A percentile compares a stretch with the other conserved stretches of the same genome.
Conservation (phyloP, 768 basidiomycete species). For the Thelephora aurantiotincta region DNA sequence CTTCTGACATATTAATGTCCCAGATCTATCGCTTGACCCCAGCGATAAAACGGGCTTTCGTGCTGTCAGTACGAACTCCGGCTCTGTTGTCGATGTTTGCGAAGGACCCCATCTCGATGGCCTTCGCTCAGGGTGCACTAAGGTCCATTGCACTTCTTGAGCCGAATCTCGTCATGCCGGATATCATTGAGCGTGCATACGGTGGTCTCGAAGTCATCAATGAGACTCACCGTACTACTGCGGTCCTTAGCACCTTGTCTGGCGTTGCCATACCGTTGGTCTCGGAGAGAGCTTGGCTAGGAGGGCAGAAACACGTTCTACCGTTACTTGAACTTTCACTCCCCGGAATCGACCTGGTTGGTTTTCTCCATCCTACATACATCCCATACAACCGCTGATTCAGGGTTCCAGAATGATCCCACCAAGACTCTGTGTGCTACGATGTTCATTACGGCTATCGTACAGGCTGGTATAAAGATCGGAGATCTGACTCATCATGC, state of each 20-base stretch:
- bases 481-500: slow-evolving; percentile 59
- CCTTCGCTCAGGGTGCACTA: slow-evolving; percentile 69
- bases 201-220: slow-evolving; percentile 86
- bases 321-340: slow-evolving; percentile 80
- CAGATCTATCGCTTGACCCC: slow-evolving; percentile 70
- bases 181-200: slow-evolving; percentile 82
- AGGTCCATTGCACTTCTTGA: slow-evolving; percentile 69
- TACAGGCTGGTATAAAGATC: slow-evolving; percentile 58
- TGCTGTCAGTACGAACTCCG: slow-evolving; percentile 69
- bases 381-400: not conserved
- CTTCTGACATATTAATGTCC: not conserved
- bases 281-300: slow-evolving; percentile 65
- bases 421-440: slow-evolving; percentile 68
- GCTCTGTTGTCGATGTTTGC: slow-evolving; percentile 86
- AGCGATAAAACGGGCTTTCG: slow-evolving; percentile 70
- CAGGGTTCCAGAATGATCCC: slow-evolving; percentile 53
- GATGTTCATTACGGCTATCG: slow-evolving; percentile 59
- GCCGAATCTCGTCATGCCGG: slow-evolving; percentile 78
- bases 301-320: slow-evolving; percentile 79
- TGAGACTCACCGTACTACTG: slow-evolving; percentile 90
- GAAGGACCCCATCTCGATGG: slow-evolving; percentile 68
- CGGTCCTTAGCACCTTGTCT: slow-evolving; percentile 74
- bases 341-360: slow-evolving; percentile 82
- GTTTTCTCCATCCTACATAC: slow-evolving; percentile 11
- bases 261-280: slow-evolving; percentile 65